A percentile compares a stretch with the other conserved stretches of the same genome.
Evolutionary conservation across 1,139 yeast species (phyloP).

Genomic region (Debaryomyces udenii): DNA sequence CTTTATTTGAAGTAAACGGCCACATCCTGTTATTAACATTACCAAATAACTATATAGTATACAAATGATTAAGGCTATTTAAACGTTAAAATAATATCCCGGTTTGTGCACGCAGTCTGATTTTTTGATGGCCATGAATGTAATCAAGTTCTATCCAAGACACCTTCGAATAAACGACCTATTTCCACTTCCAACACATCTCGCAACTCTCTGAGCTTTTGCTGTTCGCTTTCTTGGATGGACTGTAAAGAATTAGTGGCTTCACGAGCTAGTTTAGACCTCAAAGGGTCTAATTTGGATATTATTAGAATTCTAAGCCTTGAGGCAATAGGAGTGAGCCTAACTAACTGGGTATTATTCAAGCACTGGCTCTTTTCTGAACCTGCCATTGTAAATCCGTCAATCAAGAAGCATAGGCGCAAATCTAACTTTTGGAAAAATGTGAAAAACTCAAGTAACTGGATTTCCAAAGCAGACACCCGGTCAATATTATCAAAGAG

Average conservation of each 20-base stretch:
- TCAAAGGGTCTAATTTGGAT: constrained; percentile 20
- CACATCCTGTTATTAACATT: constrained; percentile 19
- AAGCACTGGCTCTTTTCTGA: constrained; percentile 21
- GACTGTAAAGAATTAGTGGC: not conserved
- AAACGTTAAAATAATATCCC: not conserved
- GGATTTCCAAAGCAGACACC: constrained; percentile 17
- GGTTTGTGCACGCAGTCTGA: constrained; percentile 6
- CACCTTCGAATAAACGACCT: constrained; percentile 44
- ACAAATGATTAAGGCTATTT: constrained; percentile 1
- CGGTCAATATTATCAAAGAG: constrained; percentile 21
- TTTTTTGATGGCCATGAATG: constrained; percentile 1
- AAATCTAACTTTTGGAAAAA: constrained; percentile 48
- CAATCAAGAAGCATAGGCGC: constrained; percentile 43
- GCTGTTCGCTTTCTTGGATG: not conserved
- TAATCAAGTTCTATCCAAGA: constrained; percentile 30
- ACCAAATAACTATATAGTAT: constrained; percentile 1
- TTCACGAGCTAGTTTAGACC: constrained; percentile 13
- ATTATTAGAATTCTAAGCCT: constrained; percentile 46
- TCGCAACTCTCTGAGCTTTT: constrained; percentile 20
- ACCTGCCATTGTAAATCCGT: constrained; percentile 31
- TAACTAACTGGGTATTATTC: constrained; percentile 48
- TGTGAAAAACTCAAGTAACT: constrained; percentile 34
- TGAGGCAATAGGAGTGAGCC: constrained; percentile 50
- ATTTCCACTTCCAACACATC: constrained; percentile 38
- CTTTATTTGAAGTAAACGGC: constrained; percentile 23